These are phyloP conservation scores for Ophiosphaerella korrae DNA, from an alignment of 2,329 filamentous ascomycete species.

Conservation along the genomic window DNA sequence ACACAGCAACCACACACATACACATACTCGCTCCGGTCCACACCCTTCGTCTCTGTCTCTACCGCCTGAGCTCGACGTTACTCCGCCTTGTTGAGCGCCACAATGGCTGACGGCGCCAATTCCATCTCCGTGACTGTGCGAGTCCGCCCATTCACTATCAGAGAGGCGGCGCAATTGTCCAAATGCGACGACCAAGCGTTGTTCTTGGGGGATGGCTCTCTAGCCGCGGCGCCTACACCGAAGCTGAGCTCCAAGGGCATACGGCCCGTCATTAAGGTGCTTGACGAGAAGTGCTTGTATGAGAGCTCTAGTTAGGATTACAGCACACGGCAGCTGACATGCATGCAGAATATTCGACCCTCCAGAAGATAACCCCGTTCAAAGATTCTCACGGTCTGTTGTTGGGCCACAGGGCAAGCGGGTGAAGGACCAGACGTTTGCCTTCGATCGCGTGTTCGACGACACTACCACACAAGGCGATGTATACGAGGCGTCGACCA, in stretches of 20 bases:
- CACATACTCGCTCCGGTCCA: too few species aligned
- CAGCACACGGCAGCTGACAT: slow-evolving; percentile 22
- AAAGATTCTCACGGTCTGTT: slow-evolving; percentile 82
- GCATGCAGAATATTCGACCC: slow-evolving; percentile 85
- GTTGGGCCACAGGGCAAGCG: slow-evolving; percentile 76
- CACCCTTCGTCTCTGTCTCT: too few species aligned
- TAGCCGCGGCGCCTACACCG: slow-evolving; percentile 83
- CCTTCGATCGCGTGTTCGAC: slow-evolving; percentile 96
- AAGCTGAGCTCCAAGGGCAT: slow-evolving; percentile 87
- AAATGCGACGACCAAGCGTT: slow-evolving; percentile 81
- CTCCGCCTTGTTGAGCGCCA: slow-evolving; percentile 20
- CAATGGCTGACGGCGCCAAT: slow-evolving; percentile 53
- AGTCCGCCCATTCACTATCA: slow-evolving; percentile 74
- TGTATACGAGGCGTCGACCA: slow-evolving; percentile 93
- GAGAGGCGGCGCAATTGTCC: slow-evolving; percentile 90
- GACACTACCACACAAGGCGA: slow-evolving; percentile 90
- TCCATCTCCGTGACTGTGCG: slow-evolving; percentile 61
- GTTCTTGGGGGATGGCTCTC: slow-evolving; percentile 94
- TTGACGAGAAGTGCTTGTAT: slow-evolving; percentile 95
- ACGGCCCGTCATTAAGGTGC: slow-evolving; percentile 89
- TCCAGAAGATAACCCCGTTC: slow-evolving; percentile 90
- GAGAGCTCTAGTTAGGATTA: slow-evolving; percentile 36
- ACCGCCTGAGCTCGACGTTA: neutral
- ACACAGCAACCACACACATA: neutral
- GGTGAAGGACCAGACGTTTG: slow-evolving; percentile 96